A percentile compares a stretch with the other conserved stretches of the same genome.
phyloP scores from a whole-genome alignment of 2,329 filamentous ascomycete species.

The Curvularia verruculosa region DNA sequence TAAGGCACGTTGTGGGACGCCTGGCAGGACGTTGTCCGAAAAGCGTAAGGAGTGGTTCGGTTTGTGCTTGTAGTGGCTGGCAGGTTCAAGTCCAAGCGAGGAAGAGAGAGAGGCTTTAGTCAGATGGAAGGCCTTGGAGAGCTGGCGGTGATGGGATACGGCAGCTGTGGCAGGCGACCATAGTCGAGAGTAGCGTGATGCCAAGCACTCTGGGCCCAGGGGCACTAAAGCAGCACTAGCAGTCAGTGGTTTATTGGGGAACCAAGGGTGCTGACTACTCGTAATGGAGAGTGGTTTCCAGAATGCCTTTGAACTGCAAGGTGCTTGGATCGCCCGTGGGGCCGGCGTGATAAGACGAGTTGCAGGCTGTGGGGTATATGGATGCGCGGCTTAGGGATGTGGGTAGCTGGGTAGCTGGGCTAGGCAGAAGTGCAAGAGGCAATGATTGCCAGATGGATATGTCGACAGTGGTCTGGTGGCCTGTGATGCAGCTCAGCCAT shows the following conservation, averaged over 20 bases:
- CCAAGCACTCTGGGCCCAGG: background rate
- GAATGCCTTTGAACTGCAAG: background rate
- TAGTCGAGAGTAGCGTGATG: background rate
- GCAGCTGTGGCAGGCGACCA: background rate
- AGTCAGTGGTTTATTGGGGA: background rate
- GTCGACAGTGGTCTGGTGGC: background rate
- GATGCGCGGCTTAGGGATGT: background rate
- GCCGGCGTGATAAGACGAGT: background rate
- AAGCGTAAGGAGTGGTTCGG: background rate
- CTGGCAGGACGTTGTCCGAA: background rate
- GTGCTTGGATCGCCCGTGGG: conserved; percentile 2
- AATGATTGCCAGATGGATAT: background rate
- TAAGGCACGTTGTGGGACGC: background rate
- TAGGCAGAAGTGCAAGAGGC: background rate
- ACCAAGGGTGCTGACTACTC: background rate
- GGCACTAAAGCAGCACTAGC: background rate
- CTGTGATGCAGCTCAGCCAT: background rate
- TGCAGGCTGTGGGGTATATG: background rate
- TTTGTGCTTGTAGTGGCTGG: background rate
- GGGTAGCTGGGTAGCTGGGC: background rate
- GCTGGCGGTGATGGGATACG: background rate
- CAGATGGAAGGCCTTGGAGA: background rate
- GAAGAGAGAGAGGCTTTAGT: background rate
- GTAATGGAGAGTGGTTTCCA: background rate
- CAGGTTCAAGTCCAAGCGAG: background rate